These are phyloP conservation scores for Auricularia heimuer DNA, from an alignment of 768 basidiomycete species.

Conservation along the genomic window DNA sequence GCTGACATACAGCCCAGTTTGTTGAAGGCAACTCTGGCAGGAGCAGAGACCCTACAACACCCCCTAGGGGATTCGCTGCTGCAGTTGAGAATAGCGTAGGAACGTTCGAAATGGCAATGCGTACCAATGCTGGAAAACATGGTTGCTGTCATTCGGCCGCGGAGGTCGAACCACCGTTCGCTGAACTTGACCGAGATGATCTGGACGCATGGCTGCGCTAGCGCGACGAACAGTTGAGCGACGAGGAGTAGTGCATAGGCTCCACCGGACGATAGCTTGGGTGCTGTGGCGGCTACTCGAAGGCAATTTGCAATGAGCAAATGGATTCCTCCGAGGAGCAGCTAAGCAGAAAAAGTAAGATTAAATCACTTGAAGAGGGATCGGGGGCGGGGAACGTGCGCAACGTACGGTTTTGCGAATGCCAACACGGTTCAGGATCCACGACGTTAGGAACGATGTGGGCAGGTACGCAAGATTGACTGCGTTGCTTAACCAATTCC, in stretches of 20 bases:
- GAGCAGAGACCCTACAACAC: constrained; percentile 64
- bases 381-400: not conserved
- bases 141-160: constrained; percentile 71
- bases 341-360: not conserved
- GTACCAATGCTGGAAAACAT: constrained; percentile 41
- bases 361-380: not conserved
- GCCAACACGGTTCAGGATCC: constrained; percentile 48
- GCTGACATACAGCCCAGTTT: constrained; percentile 44
- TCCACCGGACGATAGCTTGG: constrained; percentile 38
- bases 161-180: constrained; percentile 73
- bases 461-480: constrained; percentile 55
- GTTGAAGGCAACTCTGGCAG: constrained; percentile 50
- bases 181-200: constrained; percentile 73
- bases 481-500: constrained; percentile 72
- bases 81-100: not conserved
- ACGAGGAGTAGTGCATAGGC: constrained; percentile 60
- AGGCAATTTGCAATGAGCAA: constrained; percentile 65
- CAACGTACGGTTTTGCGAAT: constrained; percentile 49
- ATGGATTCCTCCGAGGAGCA: constrained; percentile 33
- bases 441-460: constrained; percentile 47
- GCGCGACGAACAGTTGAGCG: constrained; percentile 60
- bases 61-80: constrained; percentile 59
- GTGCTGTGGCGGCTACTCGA: constrained; percentile 58
- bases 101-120: constrained; percentile 21
- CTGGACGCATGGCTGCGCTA: constrained; percentile 66